Conservation (phyloP, 2,329 filamentous ascomycete species). For the Elsinoe necatrix region DNA sequence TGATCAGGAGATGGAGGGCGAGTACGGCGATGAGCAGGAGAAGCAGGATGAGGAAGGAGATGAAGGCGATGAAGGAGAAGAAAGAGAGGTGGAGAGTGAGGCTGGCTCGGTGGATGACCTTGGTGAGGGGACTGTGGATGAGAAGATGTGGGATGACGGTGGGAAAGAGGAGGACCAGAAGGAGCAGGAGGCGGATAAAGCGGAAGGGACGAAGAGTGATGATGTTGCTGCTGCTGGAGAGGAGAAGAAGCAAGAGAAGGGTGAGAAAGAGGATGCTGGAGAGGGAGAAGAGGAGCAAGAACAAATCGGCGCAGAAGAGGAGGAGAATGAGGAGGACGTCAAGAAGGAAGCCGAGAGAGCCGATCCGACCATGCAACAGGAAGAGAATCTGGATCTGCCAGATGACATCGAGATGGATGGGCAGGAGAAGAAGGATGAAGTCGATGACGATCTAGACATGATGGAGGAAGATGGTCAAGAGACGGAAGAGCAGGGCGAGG, state of each 20-base stretch:
- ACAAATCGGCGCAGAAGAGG: constrained; percentile 26
- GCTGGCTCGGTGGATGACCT: constrained; percentile 84
- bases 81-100: constrained; percentile 78
- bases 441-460: constrained; percentile 29
- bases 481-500: constrained; percentile 21
- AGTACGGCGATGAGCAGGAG: constrained; percentile 51
- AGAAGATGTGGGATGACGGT: constrained; percentile 97
- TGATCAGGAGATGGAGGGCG: constrained; percentile 81
- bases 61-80: constrained; percentile 54
- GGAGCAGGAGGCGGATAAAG: constrained; percentile 63
- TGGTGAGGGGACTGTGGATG: constrained; percentile 82
- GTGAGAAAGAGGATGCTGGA: constrained; percentile 54
- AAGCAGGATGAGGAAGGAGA: constrained; percentile 46
- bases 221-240: constrained; percentile 38
- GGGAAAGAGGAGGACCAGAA: constrained; percentile 68
- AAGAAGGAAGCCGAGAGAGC: constrained; percentile 59
- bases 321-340: constrained; percentile 53
- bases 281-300: constrained; percentile 48
- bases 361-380: constrained; percentile 71
- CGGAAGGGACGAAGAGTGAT: constrained; percentile 41
- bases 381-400: constrained; percentile 72
- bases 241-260: constrained; percentile 40
- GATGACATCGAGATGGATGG: constrained; percentile 81
- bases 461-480: constrained; percentile 21
- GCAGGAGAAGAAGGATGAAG: constrained; percentile 45